Base-by-base conservation (phyloP, 2,329 filamentous ascomycete species). In the Fusarium chaquense region DNA sequence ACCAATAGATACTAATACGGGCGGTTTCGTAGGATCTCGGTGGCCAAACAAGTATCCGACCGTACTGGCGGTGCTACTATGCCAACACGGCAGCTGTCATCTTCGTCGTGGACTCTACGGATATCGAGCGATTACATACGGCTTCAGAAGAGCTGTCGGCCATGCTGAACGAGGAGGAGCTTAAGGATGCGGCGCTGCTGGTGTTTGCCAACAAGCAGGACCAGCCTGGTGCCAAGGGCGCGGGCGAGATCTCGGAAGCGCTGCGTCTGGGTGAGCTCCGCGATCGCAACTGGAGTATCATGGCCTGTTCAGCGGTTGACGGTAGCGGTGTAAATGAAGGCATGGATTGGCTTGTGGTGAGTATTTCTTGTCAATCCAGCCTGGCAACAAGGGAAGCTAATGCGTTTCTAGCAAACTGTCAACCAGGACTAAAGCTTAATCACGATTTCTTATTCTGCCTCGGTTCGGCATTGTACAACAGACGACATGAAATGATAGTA, bases 131-230 rank as follows among this genome's bases (percentile, higher is more conserved):
- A 70, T 83, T 99, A 71, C 90, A 93, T 71, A 99, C 94, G 22
- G 96, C 96, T 5, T 90, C 93, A 4, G 96, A 98, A 78, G 96
- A 99, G 82, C 84, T 99, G 58, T 88, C 91, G 60, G 93, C 94
- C 18, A 99, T 99, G 96, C 83, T 99, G 69, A 97, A 97, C 77
- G 96, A 99, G 82, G 96, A 98, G 71, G 95, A 99, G 81, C 87
- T 99, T 58, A 92, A 93, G 78, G 96, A 98, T 77, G 95, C 96
- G 15, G 90, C 94, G 24, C 84, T 99, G 57, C 83, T 99, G 57
- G 96, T 99, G 13, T 99, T 98, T 81, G 96, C 96, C 76, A 99
- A 99, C 84, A 99, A 99, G 84, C 96, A 99, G 81, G 96, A 99
- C 82, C 94, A 98, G 81, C 95, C 95, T 3, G 96, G 96, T 20